A percentile compares a stretch with the other conserved stretches of the same genome.
phyloP scores from a whole-genome alignment of 2,329 filamentous ascomycete genomes.

The Fusarium coicis region DNA sequence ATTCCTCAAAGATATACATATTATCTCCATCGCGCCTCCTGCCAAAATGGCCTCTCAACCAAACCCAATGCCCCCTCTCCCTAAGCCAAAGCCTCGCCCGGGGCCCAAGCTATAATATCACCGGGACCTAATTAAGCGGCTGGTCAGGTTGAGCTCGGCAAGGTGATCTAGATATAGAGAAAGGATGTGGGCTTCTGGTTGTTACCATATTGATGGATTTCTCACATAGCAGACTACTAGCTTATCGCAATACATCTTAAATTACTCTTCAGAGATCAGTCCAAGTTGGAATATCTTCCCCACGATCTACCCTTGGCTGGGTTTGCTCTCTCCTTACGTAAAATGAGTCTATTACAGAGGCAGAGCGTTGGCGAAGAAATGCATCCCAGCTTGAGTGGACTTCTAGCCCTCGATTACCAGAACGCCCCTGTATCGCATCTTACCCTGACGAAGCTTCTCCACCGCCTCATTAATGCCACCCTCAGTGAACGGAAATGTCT shows the following conservation, averaged over 20 bases:
- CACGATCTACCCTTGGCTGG: too few relatives aligned
- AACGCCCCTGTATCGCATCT: not conserved
- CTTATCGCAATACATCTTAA: rapidly evolving
- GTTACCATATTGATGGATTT: rapidly evolving
- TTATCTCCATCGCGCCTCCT: rapidly evolving
- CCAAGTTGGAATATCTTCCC: too few relatives aligned
- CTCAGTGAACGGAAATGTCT: not conserved
- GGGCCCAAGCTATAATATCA: not conserved
- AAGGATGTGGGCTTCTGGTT: rapidly evolving
- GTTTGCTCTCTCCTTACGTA: too few relatives aligned
- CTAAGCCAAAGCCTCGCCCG: not conserved
- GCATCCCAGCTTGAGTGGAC: rapidly evolving
- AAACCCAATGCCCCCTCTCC: not conserved
- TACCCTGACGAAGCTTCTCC: not conserved
- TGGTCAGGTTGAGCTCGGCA: too few relatives aligned
- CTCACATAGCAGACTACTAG: too few relatives aligned
- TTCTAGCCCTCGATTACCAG: not conserved
- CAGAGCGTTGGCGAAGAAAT: not conserved
- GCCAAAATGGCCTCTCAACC: not conserved
- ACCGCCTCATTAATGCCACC: not conserved
- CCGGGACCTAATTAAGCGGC: too few relatives aligned
- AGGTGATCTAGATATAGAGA: rapidly evolving
- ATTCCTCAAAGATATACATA: too few relatives aligned
- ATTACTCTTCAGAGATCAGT: too few relatives aligned
- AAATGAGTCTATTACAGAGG: not conserved